phyloP scores from a whole-genome alignment of 192 early-diverging fungal genomes.

The Podila epigama region DNA sequence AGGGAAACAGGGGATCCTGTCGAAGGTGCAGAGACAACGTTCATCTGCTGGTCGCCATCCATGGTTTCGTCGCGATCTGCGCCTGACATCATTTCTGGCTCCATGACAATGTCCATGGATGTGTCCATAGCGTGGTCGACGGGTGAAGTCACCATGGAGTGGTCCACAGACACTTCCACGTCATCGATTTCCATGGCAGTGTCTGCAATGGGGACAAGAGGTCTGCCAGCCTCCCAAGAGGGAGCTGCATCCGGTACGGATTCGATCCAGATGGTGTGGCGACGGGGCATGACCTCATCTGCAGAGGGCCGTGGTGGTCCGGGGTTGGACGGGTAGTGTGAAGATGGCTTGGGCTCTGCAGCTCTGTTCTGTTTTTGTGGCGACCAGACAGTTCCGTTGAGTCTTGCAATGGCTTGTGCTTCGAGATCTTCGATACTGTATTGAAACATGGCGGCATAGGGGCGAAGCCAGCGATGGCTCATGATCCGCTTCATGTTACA shows the following conservation, averaged over 20 bases:
- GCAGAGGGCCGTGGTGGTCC: slow-evolving; percentile 40
- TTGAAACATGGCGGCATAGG: slow-evolving; percentile 58
- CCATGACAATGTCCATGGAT: slow-evolving; percentile 1
- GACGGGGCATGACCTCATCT: slow-evolving; percentile 41
- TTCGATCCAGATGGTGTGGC: slow-evolving; percentile 49
- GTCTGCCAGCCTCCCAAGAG: slow-evolving; percentile 34
- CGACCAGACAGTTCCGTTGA: slow-evolving; percentile 36
- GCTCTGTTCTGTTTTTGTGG: slow-evolving; percentile 24
- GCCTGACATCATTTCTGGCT: not conserved
- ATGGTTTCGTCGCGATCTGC: slow-evolving; percentile 14
- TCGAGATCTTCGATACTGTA: slow-evolving; percentile 48
- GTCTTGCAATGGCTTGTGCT: slow-evolving; percentile 41
- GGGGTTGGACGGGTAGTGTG: slow-evolving; percentile 8
- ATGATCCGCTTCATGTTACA: slow-evolving; percentile 82
- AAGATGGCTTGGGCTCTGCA: slow-evolving; percentile 5
- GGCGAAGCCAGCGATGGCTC: slow-evolving; percentile 70
- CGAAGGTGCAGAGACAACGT: slow-evolving; percentile 24
- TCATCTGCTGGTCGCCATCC: slow-evolving; percentile 31
- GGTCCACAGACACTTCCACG: not conserved
- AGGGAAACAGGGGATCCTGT: slow-evolving; percentile 35
- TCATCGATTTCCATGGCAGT: slow-evolving; percentile 42
- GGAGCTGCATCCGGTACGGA: slow-evolving; percentile 24
- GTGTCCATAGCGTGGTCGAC: not conserved
- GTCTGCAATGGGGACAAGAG: slow-evolving; percentile 1
- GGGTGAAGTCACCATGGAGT: not conserved